phyloP scores from a whole-genome alignment of 108 stramenopile genomes.

The Fistulifera pelliculosa region DNA sequence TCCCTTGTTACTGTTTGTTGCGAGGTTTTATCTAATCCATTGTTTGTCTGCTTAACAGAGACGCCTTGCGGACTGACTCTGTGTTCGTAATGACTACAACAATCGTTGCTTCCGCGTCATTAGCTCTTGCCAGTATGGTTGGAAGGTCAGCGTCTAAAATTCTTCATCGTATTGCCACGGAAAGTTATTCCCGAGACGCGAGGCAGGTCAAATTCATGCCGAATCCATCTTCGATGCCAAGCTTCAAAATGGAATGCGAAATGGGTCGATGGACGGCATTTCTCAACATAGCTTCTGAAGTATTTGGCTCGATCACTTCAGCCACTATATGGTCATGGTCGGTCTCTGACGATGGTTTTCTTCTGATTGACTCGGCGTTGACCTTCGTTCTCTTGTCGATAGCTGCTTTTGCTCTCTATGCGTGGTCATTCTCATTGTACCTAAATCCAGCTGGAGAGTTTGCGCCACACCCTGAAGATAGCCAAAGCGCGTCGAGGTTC shows the following conservation, averaged over 20 bases:
- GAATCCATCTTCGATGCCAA: neutral
- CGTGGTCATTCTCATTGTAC: conserved; percentile 13
- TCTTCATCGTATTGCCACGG: conserved; percentile 13
- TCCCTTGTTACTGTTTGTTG: neutral
- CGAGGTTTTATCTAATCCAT: neutral
- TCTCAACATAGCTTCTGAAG: conserved; percentile 8
- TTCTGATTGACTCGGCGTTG: conserved; percentile 12
- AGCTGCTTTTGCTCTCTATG: conserved; percentile 9
- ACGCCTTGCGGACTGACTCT: conserved; percentile 8
- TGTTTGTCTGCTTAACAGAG: neutral
- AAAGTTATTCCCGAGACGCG: neutral
- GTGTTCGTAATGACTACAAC: conserved; percentile 16
- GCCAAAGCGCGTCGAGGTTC: neutral
- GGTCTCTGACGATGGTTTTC: conserved; percentile 1
- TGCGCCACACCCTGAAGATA: conserved; percentile 1
- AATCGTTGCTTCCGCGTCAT: conserved; percentile 11
- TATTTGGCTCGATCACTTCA: conserved; percentile 4
- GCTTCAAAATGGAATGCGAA: neutral
- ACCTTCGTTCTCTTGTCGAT: conserved; percentile 5
- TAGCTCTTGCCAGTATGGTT: conserved; percentile 9
- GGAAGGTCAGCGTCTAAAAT: conserved; percentile 16
- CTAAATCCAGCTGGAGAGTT: conserved; percentile 4
- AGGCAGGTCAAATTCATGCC: neutral
- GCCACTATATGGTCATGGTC: conserved; percentile 10
- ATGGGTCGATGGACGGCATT: conserved; percentile 2